Evolutionary conservation across 139 green algal genomes (phyloP).

Genomic region (Nannochloris sp.): DNA sequence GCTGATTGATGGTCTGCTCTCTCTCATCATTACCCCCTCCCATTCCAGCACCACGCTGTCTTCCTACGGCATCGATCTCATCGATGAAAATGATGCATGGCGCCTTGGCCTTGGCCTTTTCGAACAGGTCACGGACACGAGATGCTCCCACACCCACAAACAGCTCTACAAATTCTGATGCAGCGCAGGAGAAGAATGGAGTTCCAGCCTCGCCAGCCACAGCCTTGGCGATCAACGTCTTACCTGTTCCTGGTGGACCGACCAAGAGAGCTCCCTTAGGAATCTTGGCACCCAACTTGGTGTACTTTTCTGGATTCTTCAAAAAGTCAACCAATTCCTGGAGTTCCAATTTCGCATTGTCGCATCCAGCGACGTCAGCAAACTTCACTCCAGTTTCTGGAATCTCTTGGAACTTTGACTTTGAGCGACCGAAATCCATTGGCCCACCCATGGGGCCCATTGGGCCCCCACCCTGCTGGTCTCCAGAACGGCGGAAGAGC

Average conservation of each 20-base stretch:
- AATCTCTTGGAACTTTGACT: constrained; percentile 99
- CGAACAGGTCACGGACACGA: constrained; percentile 95
- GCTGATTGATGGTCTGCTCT: constrained; percentile 99
- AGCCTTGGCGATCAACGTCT: constrained; percentile 83
- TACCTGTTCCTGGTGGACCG: constrained; percentile 57
- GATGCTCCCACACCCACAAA: constrained; percentile 98
- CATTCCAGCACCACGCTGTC: constrained; percentile 92
- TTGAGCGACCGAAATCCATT: constrained; percentile 97
- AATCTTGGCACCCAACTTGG: constrained; percentile 84
- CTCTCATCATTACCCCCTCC: constrained; percentile 98
- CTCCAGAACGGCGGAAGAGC: constrained; percentile 71
- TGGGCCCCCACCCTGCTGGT: constrained; percentile 18
- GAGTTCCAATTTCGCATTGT: constrained; percentile 95
- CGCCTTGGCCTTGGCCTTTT: constrained; percentile 91
- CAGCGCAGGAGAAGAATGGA: constrained; percentile 95
- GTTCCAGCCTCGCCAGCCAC: constrained; percentile 91
- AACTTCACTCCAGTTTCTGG: constrained; percentile 97
- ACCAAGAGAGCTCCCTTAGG: constrained; percentile 84
- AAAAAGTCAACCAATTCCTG: constrained; percentile 97
- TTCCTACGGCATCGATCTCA: constrained; percentile 98
- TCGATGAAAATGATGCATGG: constrained; percentile 99
- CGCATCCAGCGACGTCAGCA: constrained; percentile 87
- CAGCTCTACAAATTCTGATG: constrained; percentile 98
- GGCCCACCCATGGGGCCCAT: constrained; percentile 76
- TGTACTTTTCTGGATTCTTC: constrained; percentile 89